Evolutionary conservation across 2,329 filamentous ascomycete species (phyloP).

Genomic region (Decorospora gaudefroyi): DNA sequence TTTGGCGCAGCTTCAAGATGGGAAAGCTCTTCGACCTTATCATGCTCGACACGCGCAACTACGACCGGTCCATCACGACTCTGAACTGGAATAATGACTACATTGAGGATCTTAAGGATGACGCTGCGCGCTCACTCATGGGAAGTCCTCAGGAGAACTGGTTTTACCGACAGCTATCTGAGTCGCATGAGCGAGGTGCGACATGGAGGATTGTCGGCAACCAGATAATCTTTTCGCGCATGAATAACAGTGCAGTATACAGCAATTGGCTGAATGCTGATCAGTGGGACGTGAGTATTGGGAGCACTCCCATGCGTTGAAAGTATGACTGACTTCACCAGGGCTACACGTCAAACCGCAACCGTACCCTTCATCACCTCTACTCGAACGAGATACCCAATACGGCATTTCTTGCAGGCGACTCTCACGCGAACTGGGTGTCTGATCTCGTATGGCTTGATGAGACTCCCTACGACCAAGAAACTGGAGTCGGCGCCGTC

Average conservation of each 20-base stretch:
- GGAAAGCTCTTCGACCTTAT: slow-evolving; percentile 50
- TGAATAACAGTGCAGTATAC: slow-evolving; percentile 32
- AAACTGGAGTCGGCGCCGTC: slow-evolving; percentile 47
- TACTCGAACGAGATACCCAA: slow-evolving; percentile 70
- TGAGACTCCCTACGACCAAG: slow-evolving; percentile 42
- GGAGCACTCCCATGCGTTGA: neutral
- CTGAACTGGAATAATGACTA: slow-evolving; percentile 60
- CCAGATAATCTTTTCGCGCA: slow-evolving; percentile 56
- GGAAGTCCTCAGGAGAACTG: slow-evolving; percentile 72
- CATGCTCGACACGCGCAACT: slow-evolving; percentile 51
- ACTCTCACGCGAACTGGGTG: slow-evolving; percentile 67
- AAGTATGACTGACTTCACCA: slow-evolving; percentile 38
- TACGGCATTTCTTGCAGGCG: slow-evolving; percentile 71
- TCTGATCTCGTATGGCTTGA: slow-evolving; percentile 51
- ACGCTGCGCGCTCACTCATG: slow-evolving; percentile 70
- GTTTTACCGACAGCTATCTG: slow-evolving; percentile 55
- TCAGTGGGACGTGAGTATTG: slow-evolving; percentile 56
- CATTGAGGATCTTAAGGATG: slow-evolving; percentile 63
- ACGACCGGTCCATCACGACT: slow-evolving; percentile 45
- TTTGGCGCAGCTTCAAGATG: slow-evolving; percentile 49
- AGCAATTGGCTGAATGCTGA: slow-evolving; percentile 54
- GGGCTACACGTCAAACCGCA: slow-evolving; percentile 69
- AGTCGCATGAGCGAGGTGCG: slow-evolving; percentile 63
- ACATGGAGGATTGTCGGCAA: slow-evolving; percentile 72
- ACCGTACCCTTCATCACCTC: slow-evolving; percentile 68